phyloP scores from a whole-genome alignment of 2,329 filamentous ascomycete genomes.

The Aspergillus intermedius region DNA sequence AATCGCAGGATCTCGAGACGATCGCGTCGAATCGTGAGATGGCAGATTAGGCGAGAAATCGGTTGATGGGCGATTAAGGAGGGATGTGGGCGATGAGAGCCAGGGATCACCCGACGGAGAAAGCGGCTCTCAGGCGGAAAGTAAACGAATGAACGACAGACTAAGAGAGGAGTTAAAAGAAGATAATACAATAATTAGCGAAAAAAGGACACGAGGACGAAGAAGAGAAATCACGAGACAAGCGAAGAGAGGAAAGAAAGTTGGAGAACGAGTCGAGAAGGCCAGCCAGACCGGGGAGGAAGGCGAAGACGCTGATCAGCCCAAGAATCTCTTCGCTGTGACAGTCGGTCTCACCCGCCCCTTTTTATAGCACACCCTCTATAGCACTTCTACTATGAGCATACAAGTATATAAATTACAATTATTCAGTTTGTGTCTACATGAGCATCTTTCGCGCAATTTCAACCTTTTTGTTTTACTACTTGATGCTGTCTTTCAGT shows the following conservation, averaged over 20 bases:
- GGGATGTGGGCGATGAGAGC: not conserved
- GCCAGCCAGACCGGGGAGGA: not conserved
- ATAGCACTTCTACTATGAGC: not conserved
- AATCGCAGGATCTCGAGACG: not conserved
- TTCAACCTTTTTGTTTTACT: too few species aligned
- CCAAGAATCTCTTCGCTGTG: not conserved
- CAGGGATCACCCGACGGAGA: not conserved
- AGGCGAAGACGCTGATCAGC: too few species aligned
- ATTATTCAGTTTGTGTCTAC: too few species aligned
- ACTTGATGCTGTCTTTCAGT: too few species aligned
- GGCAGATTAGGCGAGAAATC: constrained; percentile 1
- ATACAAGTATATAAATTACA: too few species aligned
- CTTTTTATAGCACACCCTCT: not conserved
- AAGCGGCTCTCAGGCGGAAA: not conserved
- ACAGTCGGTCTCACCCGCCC: not conserved
- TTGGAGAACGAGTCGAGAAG: constrained; percentile 4
- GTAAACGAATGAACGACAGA: constrained; percentile 4
- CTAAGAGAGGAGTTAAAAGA: too few species aligned
- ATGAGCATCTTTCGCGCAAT: too few species aligned
- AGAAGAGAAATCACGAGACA: constrained; percentile 3
- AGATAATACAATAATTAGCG: too few species aligned
- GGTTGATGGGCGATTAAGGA: constrained; percentile 10
- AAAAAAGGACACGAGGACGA: not conserved
- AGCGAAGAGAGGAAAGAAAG: constrained; percentile 4
- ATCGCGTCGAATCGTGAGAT: not conserved